Base-by-base conservation (phyloP, 2,329 filamentous ascomycete genomes). In the Purpureocillium lavendulum region DNA sequence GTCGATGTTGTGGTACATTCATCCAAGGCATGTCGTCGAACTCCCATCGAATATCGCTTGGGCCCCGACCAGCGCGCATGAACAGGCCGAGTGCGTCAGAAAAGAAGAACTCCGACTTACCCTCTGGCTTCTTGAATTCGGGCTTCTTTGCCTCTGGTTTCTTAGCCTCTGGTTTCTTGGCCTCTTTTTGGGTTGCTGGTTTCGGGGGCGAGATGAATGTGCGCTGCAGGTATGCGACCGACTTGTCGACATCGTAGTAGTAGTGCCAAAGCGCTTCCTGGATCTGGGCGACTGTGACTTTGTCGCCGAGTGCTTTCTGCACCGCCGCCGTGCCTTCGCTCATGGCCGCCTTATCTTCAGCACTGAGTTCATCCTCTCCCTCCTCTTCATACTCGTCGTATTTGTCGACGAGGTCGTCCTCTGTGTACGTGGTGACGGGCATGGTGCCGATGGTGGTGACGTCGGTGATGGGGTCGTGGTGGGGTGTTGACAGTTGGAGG, bases 261-360 rank as follows among this genome's bases (percentile, higher is more conserved):
- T 96, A 96, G 62, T 98, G 80, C 87, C 88, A 97, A 13, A 98
- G 64, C 0, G 89, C 77, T 45, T 97, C 90, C 58, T 94, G 80
- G 45, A 96, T 90, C 55, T 95, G 83, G 30, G 55, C 60, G 34
- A 60, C 64, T 29, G 70, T 74, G 50, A 82, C 70, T 45, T 75
- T 78, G 47, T 65, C 60, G 7, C 79, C 82, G n/a, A 95, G 67
- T 8, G 73, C 71, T 45, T 70, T 69, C 42, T 77, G 73, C 29
- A 94, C 83, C 47, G 81, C 71, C 30, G 71, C 67, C 1, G 82
- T 87, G 37, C 80, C 82, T 30, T 75, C 61, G 30, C 73, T 71
- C 73, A 94, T 75, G 11, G 62, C 58, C 8, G 54, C 59, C 31
- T 59, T 61, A 45, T 74, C 70, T 46, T 74, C 70, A 1, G 63